Evolutionary conservation across 208 protist species (phyloP).

Genomic region (Trypanosoma theileri): DNA sequence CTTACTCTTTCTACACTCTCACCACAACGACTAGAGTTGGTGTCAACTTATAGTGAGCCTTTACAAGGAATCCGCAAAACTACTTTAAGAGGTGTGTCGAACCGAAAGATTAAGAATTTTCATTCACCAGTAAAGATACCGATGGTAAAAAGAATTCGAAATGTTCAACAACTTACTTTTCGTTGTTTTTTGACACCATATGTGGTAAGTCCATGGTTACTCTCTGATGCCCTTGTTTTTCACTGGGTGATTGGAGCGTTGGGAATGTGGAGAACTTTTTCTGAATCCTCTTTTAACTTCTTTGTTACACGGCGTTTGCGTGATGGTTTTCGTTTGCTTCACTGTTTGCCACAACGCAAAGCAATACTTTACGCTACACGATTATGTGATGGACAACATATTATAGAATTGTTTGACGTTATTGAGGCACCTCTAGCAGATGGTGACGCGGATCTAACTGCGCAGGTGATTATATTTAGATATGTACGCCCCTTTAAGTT

Average conservation of each 20-base stretch:
- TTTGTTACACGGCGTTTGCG: slow-evolving; percentile 59
- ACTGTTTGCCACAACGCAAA: slow-evolving; percentile 39
- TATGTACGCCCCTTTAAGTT: slow-evolving; percentile 24
- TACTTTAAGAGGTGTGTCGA: neutral
- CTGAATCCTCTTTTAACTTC: slow-evolving; percentile 53
- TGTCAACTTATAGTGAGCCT: slow-evolving; percentile 41
- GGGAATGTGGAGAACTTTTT: slow-evolving; percentile 37
- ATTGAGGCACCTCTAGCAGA: slow-evolving; percentile 27
- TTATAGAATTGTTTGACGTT: slow-evolving; percentile 53
- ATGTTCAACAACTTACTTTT: slow-evolving; percentile 16
- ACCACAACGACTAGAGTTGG: slow-evolving; percentile 34
- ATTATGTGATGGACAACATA: slow-evolving; percentile 16
- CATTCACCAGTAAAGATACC: neutral
- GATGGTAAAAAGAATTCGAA: slow-evolving; percentile 10
- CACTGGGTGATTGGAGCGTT: slow-evolving; percentile 52
- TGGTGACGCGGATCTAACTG: neutral
- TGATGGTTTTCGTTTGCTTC: slow-evolving; percentile 47
- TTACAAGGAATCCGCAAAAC: neutral
- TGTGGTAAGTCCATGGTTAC: slow-evolving; percentile 44
- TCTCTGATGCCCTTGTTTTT: slow-evolving; percentile 51
- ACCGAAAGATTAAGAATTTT: neutral
- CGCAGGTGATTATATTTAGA: slow-evolving; percentile 17
- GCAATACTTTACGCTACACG: slow-evolving; percentile 44
- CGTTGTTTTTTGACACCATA: slow-evolving; percentile 28
- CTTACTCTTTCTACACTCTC: slow-evolving; percentile 38